These are phyloP conservation scores for Suhomyces ambrosiae DNA, from an alignment of 1,139 yeast species.

Conservation along the genomic window DNA sequence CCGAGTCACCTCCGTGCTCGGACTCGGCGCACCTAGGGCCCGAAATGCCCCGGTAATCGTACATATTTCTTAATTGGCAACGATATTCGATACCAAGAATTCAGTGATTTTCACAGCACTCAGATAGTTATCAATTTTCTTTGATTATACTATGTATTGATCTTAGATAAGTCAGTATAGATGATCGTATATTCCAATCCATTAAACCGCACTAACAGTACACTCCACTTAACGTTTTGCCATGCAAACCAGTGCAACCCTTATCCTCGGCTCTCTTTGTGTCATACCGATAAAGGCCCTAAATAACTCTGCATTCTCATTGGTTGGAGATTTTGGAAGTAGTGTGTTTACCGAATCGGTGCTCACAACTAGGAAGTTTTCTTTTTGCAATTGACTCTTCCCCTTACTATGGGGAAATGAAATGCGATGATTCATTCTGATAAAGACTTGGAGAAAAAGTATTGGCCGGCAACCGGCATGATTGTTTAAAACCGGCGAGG, in stretches of 20 bases:
- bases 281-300: constrained; percentile 16
- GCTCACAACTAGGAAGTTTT: constrained; percentile 4
- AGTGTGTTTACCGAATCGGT: neutral
- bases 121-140: too few species aligned
- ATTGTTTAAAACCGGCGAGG: constrained; percentile 4
- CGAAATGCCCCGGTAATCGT: neutral
- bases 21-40: constrained; percentile 1
- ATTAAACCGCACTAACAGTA: too few species aligned
- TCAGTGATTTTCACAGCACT: too few species aligned
- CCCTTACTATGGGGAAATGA: constrained; percentile 4
- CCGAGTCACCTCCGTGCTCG: constrained; percentile 5
- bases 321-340: constrained; percentile 14
- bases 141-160: too few species aligned
- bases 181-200: too few species aligned
- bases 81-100: too few species aligned
- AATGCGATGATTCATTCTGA: constrained; percentile 7
- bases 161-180: too few species aligned
- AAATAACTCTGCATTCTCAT: neutral
- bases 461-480: constrained; percentile 2
- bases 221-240: too few species aligned
- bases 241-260: too few species aligned
- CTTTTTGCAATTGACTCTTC: constrained; percentile 3
- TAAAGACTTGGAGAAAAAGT: constrained; percentile 6
- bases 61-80: neutral
- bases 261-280: too few species aligned